Percentiles rank a stretch among this genome's conserved stretches.
Conservation (phyloP, 2,329 filamentous ascomycete genomes). For the Neopestalotiopsis sp. region DNA sequence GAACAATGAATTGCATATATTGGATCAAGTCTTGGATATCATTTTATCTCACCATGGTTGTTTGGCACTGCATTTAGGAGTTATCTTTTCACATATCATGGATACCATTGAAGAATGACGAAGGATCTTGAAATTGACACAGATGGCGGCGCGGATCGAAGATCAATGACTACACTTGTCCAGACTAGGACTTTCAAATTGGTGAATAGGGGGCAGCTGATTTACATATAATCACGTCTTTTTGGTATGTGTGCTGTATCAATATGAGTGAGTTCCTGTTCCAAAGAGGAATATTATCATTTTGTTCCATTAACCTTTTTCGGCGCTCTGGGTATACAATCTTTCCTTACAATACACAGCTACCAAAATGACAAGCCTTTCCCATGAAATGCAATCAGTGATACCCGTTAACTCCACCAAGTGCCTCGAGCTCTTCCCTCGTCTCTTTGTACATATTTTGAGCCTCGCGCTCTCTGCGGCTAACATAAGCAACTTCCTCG, state of each 20-base stretch:
- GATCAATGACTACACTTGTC: too few species aligned
- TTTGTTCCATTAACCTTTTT: background rate
- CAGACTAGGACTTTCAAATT: too few species aligned
- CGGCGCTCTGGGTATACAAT: slow-evolving; percentile 11
- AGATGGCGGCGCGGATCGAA: too few species aligned
- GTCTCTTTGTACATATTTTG: slow-evolving; percentile 82
- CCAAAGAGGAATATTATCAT: background rate
- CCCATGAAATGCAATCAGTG: background rate
- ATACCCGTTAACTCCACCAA: slow-evolving; percentile 35
- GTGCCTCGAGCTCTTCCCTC: slow-evolving; percentile 76
- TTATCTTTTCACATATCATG: too few species aligned
- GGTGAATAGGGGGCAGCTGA: too few species aligned
- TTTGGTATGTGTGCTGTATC: background rate
- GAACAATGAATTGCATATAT: background rate
- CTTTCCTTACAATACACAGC: slow-evolving; percentile 6
- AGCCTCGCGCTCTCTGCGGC: slow-evolving; percentile 83
- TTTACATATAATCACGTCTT: background rate
- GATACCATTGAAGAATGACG: too few species aligned
- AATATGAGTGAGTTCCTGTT: background rate
- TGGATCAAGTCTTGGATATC: too few species aligned
- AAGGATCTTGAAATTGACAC: too few species aligned
- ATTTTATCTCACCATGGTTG: too few species aligned
- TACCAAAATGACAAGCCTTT: background rate
- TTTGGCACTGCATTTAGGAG: too few species aligned
- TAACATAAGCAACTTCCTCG: slow-evolving; percentile 83